These are phyloP conservation scores for Coemansia sp. DNA, from an alignment of 192 early-diverging fungal species.

Conservation along the genomic window DNA sequence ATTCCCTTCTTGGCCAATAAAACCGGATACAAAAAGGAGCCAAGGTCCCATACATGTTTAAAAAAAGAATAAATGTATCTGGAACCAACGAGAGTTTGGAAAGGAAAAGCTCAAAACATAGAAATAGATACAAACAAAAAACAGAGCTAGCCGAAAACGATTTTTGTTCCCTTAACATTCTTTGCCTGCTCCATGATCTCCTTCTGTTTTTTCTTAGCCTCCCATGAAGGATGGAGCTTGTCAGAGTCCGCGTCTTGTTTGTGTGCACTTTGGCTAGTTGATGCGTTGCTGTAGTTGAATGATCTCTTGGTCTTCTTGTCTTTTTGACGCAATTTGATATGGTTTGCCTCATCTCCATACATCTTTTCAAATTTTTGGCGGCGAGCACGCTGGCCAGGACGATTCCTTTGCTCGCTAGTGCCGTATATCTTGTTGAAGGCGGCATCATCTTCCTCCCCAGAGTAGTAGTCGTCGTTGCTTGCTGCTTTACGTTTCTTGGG, in stretches of 20 bases:
- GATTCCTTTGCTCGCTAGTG: slow-evolving; percentile 50
- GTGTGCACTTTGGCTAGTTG: slow-evolving; percentile 13
- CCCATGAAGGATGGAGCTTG: slow-evolving; percentile 45
- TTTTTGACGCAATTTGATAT: slow-evolving; percentile 55
- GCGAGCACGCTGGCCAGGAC: slow-evolving; percentile 59
- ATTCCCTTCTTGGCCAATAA: too few relatives aligned
- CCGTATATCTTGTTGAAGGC: slow-evolving; percentile 58
- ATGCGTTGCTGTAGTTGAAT: slow-evolving; percentile 1
- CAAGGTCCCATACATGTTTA: too few relatives aligned
- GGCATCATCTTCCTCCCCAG: slow-evolving; percentile 37
- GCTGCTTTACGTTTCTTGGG: slow-evolving; percentile 21
- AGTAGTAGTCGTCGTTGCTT: slow-evolving; percentile 30
- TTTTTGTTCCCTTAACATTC: slow-evolving; percentile 55
- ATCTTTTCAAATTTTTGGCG: slow-evolving; percentile 50
- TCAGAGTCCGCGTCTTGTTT: background rate
- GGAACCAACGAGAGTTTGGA: too few relatives aligned
- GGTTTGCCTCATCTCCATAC: slow-evolving; percentile 61
- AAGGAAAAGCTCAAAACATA: background rate
- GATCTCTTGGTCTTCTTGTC: slow-evolving; percentile 30
- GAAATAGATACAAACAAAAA: background rate
- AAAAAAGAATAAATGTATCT: too few relatives aligned
- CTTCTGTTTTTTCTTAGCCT: slow-evolving; percentile 49
- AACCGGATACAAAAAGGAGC: too few relatives aligned
- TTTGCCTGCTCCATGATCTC: slow-evolving; percentile 48
- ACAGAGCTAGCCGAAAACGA: slow-evolving; percentile 40